Evolutionary conservation across 495 filamentous ascomycete genomes (phyloP), one percentile per base, ranked within the genome.

Genomic region (Evernia prunastri): DNA sequence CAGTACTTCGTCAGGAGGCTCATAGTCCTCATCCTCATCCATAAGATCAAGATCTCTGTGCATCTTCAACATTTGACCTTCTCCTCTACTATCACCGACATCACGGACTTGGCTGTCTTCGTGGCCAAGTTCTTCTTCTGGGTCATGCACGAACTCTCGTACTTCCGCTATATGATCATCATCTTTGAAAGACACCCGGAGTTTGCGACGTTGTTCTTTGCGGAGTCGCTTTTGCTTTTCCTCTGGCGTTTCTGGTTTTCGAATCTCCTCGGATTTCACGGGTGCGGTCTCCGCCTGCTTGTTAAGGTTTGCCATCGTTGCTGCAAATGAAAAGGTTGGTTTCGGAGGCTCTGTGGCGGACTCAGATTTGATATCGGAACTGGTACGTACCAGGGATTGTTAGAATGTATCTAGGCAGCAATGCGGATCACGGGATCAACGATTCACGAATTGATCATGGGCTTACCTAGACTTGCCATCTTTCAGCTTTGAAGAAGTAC

Each of bases 11-110:
- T 84, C 84, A 7, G 71, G 74, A 43, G 78, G 70, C 47, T 72
- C 72, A 63, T 78, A 76, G 23, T 85, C 86, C 5, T 91, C 88
- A 33, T 90, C 89, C 23, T 89, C 88, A 39, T 87, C 88, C 2
- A 86, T 72, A 3, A 83, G 77, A 43, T 83, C 82, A 69, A 83
- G 70, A 58, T 86, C 82, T 68, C 78, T 80, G 67, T 87, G 86
- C 60, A 89, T 82, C 72, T 91, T 94, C 68, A 94, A 83, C 72
- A 89, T 87, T 65, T 87, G 87, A 37, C 91, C 90, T 76, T 96
- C 92, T 25, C 82, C 82, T 36, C 85, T 84, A 57, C 87, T 84
- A 66, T 92, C 89, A 43, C 83, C 82, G 3, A 82, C 83, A 74
- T 92, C 87, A 43, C 86, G 82, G 40, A 85, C 74, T 74, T 86